Conservation (phyloP, 179 eudicot species). For the Patellifolia procumbens region DNA sequence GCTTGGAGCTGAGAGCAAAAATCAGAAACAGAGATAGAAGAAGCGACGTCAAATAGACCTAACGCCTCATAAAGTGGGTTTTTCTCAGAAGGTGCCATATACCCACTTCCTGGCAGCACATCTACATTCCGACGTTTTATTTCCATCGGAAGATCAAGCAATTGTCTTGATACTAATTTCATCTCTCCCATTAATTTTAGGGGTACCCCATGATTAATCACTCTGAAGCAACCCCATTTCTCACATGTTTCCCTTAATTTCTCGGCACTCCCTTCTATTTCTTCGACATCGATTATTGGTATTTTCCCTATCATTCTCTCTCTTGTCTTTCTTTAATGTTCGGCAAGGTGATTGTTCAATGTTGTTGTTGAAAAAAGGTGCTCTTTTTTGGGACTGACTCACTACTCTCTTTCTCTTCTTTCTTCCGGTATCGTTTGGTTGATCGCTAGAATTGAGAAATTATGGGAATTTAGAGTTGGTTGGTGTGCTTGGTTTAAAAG, state of each 20-base stretch:
- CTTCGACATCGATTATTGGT: conserved; percentile 56
- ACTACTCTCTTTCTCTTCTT: too few species aligned
- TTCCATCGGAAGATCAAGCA: conserved; percentile 57
- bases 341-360: too few species aligned
- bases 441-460: too few species aligned
- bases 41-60: conserved; percentile 57
- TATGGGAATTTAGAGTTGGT: too few species aligned
- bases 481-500: too few species aligned
- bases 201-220: conserved; percentile 53
- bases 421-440: too few species aligned
- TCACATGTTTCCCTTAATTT: conserved; percentile 50
- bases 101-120: conserved; percentile 58
- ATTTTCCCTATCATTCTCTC: conserved; percentile 23
- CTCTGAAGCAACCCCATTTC: conserved; percentile 64
- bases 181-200: conserved; percentile 50
- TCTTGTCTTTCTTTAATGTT: not conserved
- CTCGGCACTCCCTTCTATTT: conserved; percentile 30
- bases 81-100: conserved; percentile 43
- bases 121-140: conserved; percentile 53
- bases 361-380: too few species aligned
- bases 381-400: too few species aligned
- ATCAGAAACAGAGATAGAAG: conserved; percentile 35
- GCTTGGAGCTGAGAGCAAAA: conserved; percentile 57
- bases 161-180: conserved; percentile 43
- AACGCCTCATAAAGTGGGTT: conserved; percentile 69